Evolutionary conservation across 495 filamentous ascomycete species (phyloP).

Genomic region (Beverwykella pulmonaria): DNA sequence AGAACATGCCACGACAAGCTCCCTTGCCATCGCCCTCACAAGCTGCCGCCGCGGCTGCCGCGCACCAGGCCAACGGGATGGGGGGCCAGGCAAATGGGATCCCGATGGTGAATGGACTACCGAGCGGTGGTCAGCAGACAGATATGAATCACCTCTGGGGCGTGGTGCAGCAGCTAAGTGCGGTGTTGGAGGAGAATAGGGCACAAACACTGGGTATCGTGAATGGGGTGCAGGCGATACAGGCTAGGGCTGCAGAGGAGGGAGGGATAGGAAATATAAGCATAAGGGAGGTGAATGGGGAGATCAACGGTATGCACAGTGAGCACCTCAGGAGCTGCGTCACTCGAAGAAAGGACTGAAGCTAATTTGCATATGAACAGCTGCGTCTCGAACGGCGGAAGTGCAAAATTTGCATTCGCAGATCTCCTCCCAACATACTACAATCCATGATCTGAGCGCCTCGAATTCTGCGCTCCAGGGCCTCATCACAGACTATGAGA

Average conservation of each 20-base stretch:
- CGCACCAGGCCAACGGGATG: conserved; percentile 31
- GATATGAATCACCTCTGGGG: conserved; percentile 83
- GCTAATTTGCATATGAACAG: conserved; percentile 13
- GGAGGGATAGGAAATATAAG: conserved; percentile 11
- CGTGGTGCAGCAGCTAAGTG: conserved; percentile 79
- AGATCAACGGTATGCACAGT: conserved; percentile 28
- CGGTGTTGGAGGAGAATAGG: conserved; percentile 74
- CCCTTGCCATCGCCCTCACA: conserved; percentile 33
- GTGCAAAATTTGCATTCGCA: conserved; percentile 55
- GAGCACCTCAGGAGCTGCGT: neutral
- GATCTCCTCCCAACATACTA: conserved; percentile 55
- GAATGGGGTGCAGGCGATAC: conserved; percentile 64
- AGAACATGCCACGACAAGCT: conserved; percentile 32
- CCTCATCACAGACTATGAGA: conserved; percentile 62
- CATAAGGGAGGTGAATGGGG: conserved; percentile 32
- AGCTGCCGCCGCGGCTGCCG: neutral
- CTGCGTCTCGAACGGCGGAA: conserved; percentile 32
- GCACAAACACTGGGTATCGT: conserved; percentile 76
- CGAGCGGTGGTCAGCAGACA: conserved; percentile 74
- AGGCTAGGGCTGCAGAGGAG: conserved; percentile 49
- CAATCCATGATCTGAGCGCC: conserved; percentile 51
- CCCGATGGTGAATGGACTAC: conserved; percentile 38
- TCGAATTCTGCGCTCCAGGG: conserved; percentile 57
- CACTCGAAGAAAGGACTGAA: neutral
- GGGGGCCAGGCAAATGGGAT: conserved; percentile 14